phyloP scores from a whole-genome alignment of 257 asterid genomes.

The Nicotiana sylvestris region DNA sequence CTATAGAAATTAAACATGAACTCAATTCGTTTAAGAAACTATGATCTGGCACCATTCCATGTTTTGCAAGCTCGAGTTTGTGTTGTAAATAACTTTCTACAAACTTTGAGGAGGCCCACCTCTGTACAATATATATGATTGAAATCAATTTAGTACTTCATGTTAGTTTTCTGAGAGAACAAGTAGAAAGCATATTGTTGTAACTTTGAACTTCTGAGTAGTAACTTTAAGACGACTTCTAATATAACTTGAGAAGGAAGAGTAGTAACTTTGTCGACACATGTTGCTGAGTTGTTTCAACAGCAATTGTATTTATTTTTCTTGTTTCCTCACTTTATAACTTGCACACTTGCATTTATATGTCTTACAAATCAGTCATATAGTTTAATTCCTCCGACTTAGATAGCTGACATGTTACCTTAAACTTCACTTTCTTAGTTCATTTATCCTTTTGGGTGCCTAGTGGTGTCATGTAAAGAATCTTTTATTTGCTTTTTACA shows the following conservation, averaged over 20 bases:
- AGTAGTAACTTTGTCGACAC: background rate
- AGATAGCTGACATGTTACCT: too few species aligned
- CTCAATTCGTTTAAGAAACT: constrained; percentile 33
- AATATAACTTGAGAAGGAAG: background rate
- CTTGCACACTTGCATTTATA: too few species aligned
- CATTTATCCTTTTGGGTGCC: too few species aligned
- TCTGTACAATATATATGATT: constrained; percentile 17
- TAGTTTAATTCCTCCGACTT: too few species aligned
- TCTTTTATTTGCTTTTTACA: too few species aligned
- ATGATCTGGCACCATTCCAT: constrained; percentile 43
- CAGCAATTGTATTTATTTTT: background rate
- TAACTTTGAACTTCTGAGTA: background rate
- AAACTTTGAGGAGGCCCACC: constrained; percentile 44
- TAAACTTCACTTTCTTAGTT: too few species aligned
- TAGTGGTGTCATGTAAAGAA: too few species aligned
- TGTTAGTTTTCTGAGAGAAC: background rate
- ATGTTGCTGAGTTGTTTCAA: background rate
- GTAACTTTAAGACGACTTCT: background rate
- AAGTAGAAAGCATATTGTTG: background rate
- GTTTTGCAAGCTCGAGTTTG: constrained; percentile 30
- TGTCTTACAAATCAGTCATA: too few species aligned
- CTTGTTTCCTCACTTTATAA: background rate
- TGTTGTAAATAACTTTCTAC: constrained; percentile 32
- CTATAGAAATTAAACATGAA: constrained; percentile 29
- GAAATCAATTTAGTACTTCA: background rate